Evolutionary conservation across 371 early-diverging fungal species (phyloP).

Genomic region (Haplosporangium sp.): DNA sequence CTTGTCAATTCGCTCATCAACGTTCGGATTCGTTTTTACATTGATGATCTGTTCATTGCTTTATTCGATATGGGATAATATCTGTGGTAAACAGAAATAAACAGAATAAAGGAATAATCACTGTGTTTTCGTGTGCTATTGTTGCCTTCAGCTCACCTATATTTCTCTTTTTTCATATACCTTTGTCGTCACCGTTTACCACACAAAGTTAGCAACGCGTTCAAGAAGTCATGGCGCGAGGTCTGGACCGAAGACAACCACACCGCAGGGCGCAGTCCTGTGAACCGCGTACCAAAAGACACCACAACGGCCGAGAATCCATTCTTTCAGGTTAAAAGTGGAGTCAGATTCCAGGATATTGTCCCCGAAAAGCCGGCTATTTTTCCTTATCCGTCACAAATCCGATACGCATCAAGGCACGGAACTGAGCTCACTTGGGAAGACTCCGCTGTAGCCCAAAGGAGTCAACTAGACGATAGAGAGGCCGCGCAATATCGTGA

Average conservation of each 20-base stretch:
- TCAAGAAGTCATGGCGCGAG: neutral
- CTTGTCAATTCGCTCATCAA: too few relatives aligned
- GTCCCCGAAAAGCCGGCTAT: conserved; percentile 2
- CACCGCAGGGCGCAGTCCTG: neutral
- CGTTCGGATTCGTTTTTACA: too few relatives aligned
- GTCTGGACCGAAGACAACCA: neutral
- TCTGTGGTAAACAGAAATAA: too few relatives aligned
- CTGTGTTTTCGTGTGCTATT: too few relatives aligned
- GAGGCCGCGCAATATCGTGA: conserved; percentile 22
- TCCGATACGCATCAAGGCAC: conserved; percentile 13
- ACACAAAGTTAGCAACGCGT: too few relatives aligned
- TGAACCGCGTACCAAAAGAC: neutral
- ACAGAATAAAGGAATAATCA: too few relatives aligned
- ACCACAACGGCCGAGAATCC: neutral
- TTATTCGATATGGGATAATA: too few relatives aligned
- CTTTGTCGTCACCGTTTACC: too few relatives aligned
- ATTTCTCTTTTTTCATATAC: too few relatives aligned
- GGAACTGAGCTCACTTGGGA: neutral
- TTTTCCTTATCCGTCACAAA: conserved; percentile 16
- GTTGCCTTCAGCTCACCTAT: too few relatives aligned
- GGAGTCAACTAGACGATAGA: neutral
- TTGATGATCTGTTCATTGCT: too few relatives aligned
- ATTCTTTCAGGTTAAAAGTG: conserved; percentile 2
- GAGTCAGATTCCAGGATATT: conserved; percentile 11
- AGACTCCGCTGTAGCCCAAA: neutral